Percentiles rank a stretch among this genome's conserved stretches.
Conservation (phyloP, 108 stramenopile species). For the Pseudonitzschia multiseries region DNA sequence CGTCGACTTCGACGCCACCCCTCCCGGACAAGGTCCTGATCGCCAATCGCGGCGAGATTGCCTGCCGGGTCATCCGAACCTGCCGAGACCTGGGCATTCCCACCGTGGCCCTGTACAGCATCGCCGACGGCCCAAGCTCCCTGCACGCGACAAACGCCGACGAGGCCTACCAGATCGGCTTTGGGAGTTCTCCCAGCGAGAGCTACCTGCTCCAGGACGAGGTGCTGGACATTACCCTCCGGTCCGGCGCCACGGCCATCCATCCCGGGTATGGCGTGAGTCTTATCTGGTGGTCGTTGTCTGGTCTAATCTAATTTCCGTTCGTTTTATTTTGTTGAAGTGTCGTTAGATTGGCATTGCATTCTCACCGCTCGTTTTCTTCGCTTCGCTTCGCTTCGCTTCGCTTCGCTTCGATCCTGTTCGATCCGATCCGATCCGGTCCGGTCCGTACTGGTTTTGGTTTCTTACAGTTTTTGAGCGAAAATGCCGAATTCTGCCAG, state of each 20-base stretch:
- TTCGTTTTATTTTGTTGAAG: too few species aligned
- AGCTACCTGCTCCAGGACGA: constrained; percentile 82
- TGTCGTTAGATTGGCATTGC: too few species aligned
- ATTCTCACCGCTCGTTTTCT: too few species aligned
- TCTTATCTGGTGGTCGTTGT: background rate
- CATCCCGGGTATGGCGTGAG: constrained; percentile 86
- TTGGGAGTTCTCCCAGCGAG: constrained; percentile 59
- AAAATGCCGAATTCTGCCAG: constrained; percentile 80
- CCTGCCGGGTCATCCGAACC: constrained; percentile 88
- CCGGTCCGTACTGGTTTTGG: background rate
- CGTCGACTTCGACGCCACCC: background rate
- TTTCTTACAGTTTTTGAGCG: constrained; percentile 49
- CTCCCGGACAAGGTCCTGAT: constrained; percentile 69
- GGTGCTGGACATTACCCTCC: constrained; percentile 66
- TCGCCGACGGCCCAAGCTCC: constrained; percentile 73
- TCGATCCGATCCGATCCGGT: too few species aligned
- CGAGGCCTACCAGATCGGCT: constrained; percentile 83
- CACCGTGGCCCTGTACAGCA: constrained; percentile 92
- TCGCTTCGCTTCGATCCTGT: background rate
- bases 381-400: background rate
- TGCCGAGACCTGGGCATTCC: constrained; percentile 69
- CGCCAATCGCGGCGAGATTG: constrained; percentile 96
- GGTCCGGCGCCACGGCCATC: constrained; percentile 82
- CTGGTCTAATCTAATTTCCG: background rate
- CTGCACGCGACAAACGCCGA: constrained; percentile 68